Evolutionary conservation across 768 basidiomycete species (phyloP).

Genomic region (Sporobolomyces pararoseus): DNA sequence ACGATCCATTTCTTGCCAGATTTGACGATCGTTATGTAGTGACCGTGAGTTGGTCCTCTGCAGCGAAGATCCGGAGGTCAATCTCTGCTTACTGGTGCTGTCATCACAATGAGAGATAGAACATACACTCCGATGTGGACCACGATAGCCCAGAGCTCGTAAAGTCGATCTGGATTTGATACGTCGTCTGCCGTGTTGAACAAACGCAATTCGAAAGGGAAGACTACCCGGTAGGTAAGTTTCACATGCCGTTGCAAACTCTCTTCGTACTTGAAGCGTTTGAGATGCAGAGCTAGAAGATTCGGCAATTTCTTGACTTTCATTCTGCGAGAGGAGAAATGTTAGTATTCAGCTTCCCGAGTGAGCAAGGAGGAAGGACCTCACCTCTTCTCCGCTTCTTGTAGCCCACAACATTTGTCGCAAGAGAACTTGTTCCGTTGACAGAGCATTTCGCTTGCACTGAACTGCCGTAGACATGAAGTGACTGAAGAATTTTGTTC

Average conservation of each 20-base stretch:
- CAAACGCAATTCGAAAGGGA: conserved; percentile 86
- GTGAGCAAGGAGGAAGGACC: conserved; percentile 11
- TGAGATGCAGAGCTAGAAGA: conserved; percentile 88
- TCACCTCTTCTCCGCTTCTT: conserved; percentile 95
- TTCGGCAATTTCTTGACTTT: conserved; percentile 97
- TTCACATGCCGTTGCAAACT: conserved; percentile 86
- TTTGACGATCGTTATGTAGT: conserved; percentile 93
- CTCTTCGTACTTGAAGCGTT: conserved; percentile 98
- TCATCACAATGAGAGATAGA: neutral
- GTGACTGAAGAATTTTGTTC: conserved; percentile 97
- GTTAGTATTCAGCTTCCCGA: neutral
- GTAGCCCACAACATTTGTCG: conserved; percentile 90
- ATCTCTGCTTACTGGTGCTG: neutral
- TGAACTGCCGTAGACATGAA: conserved; percentile 91
- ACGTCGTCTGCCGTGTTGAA: conserved; percentile 97
- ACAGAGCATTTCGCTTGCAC: conserved; percentile 96
- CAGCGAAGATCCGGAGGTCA: conserved; percentile 10
- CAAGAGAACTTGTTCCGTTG: conserved; percentile 99
- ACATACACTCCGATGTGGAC: conserved; percentile 98
- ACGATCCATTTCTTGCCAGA: conserved; percentile 75
- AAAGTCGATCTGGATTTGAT: conserved; percentile 83
- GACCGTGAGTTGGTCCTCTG: conserved; percentile 97
- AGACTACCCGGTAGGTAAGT: conserved; percentile 91
- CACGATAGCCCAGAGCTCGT: conserved; percentile 91
- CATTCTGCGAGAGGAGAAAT: conserved; percentile 62